Conservation (phyloP, 495 filamentous ascomycete genomes). For the Penicillium robsamsonii region DNA sequence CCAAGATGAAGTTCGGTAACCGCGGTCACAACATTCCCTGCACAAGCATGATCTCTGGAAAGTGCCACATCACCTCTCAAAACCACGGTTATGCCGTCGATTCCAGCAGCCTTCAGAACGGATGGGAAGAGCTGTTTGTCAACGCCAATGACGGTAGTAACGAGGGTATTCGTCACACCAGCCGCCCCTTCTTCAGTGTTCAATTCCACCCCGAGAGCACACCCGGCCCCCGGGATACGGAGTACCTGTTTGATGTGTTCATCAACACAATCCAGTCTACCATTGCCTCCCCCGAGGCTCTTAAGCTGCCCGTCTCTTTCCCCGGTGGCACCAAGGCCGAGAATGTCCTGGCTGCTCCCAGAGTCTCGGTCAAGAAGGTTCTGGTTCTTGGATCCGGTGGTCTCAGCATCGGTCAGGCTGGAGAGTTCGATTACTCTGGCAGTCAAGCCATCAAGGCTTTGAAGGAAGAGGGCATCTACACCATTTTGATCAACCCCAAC, state of each 20-base stretch:
- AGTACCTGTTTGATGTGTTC: constrained; percentile 96
- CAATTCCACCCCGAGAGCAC: constrained; percentile 98
- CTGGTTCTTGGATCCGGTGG: constrained; percentile 93
- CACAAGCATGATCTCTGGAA: constrained; percentile 87
- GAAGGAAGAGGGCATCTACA: constrained; percentile 94
- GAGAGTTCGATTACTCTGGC: constrained; percentile 99
- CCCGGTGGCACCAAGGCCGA: constrained; percentile 79
- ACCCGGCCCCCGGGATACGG: constrained; percentile 93
- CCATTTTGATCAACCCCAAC: constrained; percentile 96
- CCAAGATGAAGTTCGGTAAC: constrained; percentile 99
- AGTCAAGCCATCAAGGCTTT: constrained; percentile 88
- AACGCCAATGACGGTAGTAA: constrained; percentile 98
- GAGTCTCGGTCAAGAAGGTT: constrained; percentile 90
- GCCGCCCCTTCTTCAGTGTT: constrained; percentile 91
- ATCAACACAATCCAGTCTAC: constrained; percentile 75
- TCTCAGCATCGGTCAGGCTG: constrained; percentile 95
- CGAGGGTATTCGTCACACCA: constrained; percentile 87
- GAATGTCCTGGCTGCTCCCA: constrained; percentile 70
- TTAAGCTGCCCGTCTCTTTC: constrained; percentile 72
- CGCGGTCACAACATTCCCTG: constrained; percentile 98
- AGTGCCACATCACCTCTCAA: constrained; percentile 97
- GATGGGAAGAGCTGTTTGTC: constrained; percentile 91
- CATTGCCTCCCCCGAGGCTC: constrained; percentile 55
- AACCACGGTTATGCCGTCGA: constrained; percentile 97
- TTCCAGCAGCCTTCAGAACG: constrained; percentile 64